Evolutionary conservation across 805 yeast species (phyloP).

Genomic region (Yueomyces sinensis): DNA sequence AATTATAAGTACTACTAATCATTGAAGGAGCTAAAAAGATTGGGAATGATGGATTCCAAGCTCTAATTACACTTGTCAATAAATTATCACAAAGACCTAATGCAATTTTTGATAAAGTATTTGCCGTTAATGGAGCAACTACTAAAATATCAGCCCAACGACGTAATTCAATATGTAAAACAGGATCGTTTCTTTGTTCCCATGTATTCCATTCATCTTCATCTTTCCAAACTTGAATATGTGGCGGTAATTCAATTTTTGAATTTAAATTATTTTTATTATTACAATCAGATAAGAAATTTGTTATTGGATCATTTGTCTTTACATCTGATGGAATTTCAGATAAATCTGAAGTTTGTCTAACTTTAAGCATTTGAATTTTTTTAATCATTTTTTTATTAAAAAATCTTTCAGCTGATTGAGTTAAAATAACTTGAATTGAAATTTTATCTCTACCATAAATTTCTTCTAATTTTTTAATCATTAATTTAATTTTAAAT

Average conservation of each 20-base stretch:
- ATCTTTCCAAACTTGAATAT: conserved; percentile 83
- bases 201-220: conserved; percentile 87
- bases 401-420: conserved; percentile 69
- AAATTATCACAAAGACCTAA: conserved; percentile 86
- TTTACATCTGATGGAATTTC: background rate
- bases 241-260: conserved; percentile 44
- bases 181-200: conserved; percentile 73
- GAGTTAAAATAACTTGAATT: conserved; percentile 76
- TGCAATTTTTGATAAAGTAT: conserved; percentile 78
- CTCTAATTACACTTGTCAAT: conserved; percentile 80
- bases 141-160: conserved; percentile 92
- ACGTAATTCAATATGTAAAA: conserved; percentile 83
- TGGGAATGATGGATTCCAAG: conserved; percentile 90
- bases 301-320: background rate
- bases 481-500: conserved; percentile 62
- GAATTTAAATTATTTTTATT: conserved; percentile 1
- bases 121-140: conserved; percentile 91
- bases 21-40: conserved; percentile 87
- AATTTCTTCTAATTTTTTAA: conserved; percentile 67
- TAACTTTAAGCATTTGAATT: background rate
- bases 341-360: background rate
- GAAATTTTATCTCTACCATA: conserved; percentile 67
- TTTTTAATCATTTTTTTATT: conserved; percentile 9
- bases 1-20: conserved; percentile 83
- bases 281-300: background rate